Evolutionary conservation across 2,329 filamentous ascomycete species (phyloP), one percentile per base, ranked within the genome.

Genomic region (Diplodia corticola): DNA sequence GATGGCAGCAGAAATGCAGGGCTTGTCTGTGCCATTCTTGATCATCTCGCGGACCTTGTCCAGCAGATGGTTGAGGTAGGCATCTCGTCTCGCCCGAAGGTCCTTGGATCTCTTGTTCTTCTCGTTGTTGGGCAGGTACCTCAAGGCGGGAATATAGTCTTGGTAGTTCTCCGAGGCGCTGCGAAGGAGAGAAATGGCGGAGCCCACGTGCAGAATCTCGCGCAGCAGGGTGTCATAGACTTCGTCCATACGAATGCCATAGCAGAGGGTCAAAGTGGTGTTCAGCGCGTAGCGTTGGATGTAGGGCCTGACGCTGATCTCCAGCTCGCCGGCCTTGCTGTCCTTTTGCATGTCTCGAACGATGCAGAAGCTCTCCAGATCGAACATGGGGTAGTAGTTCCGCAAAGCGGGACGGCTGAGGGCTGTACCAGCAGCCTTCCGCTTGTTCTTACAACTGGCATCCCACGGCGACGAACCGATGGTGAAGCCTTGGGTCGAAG

Each of bases 381-480:
- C 83, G 67, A 85, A 83, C 83, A 85, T 85, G 3, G 82, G 79
- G 26, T 79, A 75, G 69, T 85, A 85, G 17, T 76, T 80, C 63
- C 79, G 77, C 72, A 85, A 76, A 4, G 81, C 80, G 0, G 80
- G 77, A 26, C 81, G 73, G 15, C 80, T 78, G 1, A 85, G 72
- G 0, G 83, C 82, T 1, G 79, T 80, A 1, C 81, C 81, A 0
- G 82, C 80, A 1, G 83, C 82, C 68, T 84, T 85, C 0, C 83
- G 77, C 70, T 84, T 84, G 69, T 83, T 84, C 69, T 81, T 82
- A 72, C 82, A 85, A 40, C 80, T 83, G 24, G 83, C 80, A 63
- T 85, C 82, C 83, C 83, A 85, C 0, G 83, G 83, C 2, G 78
- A 81, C 5, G 78, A 81, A n/a, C 83, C 83, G 60, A 85, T 85